Evolutionary conservation across 495 filamentous ascomycete genomes (phyloP).

Genomic region (Tuber umbilicatum): DNA sequence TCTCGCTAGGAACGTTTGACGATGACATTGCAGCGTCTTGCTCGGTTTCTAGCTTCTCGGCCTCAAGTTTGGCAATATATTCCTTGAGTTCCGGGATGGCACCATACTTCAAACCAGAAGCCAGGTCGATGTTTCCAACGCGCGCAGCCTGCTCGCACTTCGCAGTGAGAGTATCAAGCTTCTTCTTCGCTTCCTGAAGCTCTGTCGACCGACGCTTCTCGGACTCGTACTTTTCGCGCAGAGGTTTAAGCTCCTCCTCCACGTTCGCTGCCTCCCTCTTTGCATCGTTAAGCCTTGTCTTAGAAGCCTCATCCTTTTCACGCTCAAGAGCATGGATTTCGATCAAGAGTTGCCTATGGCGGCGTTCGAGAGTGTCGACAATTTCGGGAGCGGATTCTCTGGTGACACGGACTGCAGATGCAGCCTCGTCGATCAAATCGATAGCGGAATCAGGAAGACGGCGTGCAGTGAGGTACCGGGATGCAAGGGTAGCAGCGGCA

Average conservation of each 20-base stretch:
- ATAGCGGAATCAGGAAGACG: constrained; percentile 94
- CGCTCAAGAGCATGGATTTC: constrained; percentile 91
- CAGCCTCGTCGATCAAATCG: constrained; percentile 92
- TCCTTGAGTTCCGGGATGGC: constrained; percentile 86
- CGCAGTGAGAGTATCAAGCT: constrained; percentile 76
- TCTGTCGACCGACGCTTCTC: constrained; percentile 81
- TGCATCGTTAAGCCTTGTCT: constrained; percentile 68
- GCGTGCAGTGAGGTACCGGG: constrained; percentile 81
- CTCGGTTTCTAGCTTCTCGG: constrained; percentile 70
- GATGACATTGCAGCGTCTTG: constrained; percentile 58
- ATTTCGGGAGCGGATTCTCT: constrained; percentile 93
- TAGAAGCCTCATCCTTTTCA: constrained; percentile 90
- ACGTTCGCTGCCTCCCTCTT: constrained; percentile 88
- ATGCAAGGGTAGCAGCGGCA: constrained; percentile 76
- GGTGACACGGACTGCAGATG: constrained; percentile 85
- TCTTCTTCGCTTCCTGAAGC: constrained; percentile 93
- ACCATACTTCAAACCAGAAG: constrained; percentile 92
- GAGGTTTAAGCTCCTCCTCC: constrained; percentile 78
- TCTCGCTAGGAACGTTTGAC: constrained; percentile 52
- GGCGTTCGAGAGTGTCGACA: constrained; percentile 85
- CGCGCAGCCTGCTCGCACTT: constrained; percentile 91
- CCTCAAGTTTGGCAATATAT: constrained; percentile 71
- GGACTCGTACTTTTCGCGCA: constrained; percentile 90
- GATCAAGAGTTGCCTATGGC: constrained; percentile 80
- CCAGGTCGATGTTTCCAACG: constrained; percentile 67